Percentiles rank a stretch among this genome's conserved stretches.
Conservation (phyloP, 169 alveolate genomes). For the Plasmodium yoelii region DNA sequence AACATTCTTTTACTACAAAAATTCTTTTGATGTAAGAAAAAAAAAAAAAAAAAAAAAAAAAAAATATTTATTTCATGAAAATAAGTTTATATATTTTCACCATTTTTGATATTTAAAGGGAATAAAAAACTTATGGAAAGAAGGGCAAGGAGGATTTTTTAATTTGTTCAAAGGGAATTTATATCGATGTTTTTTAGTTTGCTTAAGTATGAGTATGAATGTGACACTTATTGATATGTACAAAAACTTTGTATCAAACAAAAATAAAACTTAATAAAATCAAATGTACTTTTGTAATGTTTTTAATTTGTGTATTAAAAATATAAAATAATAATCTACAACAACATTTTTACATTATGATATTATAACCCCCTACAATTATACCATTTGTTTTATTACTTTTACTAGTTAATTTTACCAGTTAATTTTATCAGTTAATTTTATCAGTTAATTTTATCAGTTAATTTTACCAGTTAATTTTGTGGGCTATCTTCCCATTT, state of each 20-base stretch:
- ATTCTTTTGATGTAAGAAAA: constrained; percentile 32
- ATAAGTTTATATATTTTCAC: neutral
- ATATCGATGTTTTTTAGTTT: constrained; percentile 49
- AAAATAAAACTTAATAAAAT: too few relatives aligned
- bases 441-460: too few relatives aligned
- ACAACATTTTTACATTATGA: too few relatives aligned
- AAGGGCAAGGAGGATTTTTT: constrained; percentile 26
- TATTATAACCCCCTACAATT: too few relatives aligned
- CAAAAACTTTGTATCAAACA: constrained; percentile 5
- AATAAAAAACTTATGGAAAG: constrained; percentile 32
- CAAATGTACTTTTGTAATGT: too few relatives aligned
- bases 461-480: too few relatives aligned
- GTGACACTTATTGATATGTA: constrained; percentile 34
- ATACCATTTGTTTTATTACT: too few relatives aligned
- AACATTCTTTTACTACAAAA: constrained; percentile 53
- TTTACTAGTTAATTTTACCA: too few relatives aligned
- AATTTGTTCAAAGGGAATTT: constrained; percentile 57
- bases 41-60: constrained; percentile 20
- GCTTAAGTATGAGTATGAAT: constrained; percentile 62
- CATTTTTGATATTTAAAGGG: constrained; percentile 28
- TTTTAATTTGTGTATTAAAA: too few relatives aligned
- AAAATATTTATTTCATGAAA: neutral
- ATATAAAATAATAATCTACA: too few relatives aligned
- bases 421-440: too few relatives aligned
- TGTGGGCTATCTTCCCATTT: too few relatives aligned